Percentiles rank a stretch among this genome's conserved stretches.
phyloP scores from a whole-genome alignment of 768 basidiomycete genomes.

The Rossbeevera mucosa region DNA sequence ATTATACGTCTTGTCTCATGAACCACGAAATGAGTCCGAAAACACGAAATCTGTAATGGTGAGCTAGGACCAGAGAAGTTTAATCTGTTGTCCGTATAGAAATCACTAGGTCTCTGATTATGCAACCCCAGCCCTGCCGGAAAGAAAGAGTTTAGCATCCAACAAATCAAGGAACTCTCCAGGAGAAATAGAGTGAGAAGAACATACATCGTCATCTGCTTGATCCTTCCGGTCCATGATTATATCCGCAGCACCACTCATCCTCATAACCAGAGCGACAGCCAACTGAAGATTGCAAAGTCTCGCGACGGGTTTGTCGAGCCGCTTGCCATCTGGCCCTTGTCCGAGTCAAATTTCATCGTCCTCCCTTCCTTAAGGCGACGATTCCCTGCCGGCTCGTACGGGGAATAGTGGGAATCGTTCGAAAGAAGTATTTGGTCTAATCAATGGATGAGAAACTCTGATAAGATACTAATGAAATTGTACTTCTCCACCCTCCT shows the following conservation, averaged over 20 bases:
- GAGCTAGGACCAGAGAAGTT: too few relatives aligned
- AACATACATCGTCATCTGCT: neutral
- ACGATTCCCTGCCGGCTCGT: neutral
- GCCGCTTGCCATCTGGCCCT: neutral
- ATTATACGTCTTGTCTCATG: too few relatives aligned
- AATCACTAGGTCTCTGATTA: too few relatives aligned
- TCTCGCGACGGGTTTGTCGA: neutral
- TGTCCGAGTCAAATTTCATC: slow-evolving; percentile 4
- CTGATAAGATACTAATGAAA: neutral
- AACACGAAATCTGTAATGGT: too few relatives aligned
- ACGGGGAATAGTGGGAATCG: neutral
- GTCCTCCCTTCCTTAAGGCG: slow-evolving; percentile 3
- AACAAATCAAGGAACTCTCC: too few relatives aligned
- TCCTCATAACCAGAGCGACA: slow-evolving; percentile 4
- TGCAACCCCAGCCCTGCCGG: too few relatives aligned
- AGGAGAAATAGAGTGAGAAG: too few relatives aligned
- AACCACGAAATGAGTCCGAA: too few relatives aligned
- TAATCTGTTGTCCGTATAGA: too few relatives aligned
- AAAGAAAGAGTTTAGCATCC: too few relatives aligned
- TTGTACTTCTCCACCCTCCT: slow-evolving; percentile 1
- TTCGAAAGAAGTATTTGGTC: neutral
- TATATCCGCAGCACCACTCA: slow-evolving; percentile 10
- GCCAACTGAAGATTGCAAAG: slow-evolving; percentile 4
- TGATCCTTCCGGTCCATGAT: neutral
- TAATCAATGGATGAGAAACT: neutral